Percentiles rank a stretch among this genome's conserved stretches.
These are phyloP conservation scores for Haplosporangium gracile DNA, from an alignment of 192 early-diverging fungal genomes.

Conservation along the genomic window DNA sequence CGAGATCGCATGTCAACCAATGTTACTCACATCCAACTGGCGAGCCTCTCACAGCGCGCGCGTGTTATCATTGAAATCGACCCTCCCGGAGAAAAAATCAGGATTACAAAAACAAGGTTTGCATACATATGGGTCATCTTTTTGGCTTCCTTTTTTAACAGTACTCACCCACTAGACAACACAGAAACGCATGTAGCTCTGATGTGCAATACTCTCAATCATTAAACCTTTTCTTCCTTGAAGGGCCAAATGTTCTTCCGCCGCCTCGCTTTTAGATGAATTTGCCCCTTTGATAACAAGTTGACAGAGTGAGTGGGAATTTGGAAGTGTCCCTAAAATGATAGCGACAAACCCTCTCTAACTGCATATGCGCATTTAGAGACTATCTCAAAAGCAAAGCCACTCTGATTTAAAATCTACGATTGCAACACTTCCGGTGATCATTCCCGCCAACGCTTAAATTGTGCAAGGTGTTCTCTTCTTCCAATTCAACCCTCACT, in stretches of 20 bases:
- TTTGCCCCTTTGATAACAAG: too few species aligned
- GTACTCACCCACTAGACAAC: not conserved
- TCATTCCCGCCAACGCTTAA: not conserved
- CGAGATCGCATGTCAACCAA: not conserved
- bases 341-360: not conserved
- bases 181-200: not conserved
- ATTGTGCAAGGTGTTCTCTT: not conserved
- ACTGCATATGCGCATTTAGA: not conserved
- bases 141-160: not conserved
- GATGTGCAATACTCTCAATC: too few species aligned
- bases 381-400: not conserved
- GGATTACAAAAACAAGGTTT: not conserved
- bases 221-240: not conserved
- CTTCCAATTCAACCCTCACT: not conserved
- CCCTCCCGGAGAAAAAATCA: not conserved
- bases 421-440: not conserved
- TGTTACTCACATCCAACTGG: not conserved
- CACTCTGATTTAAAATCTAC: not conserved
- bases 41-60: not conserved
- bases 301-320: too few species aligned
- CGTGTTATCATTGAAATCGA: not conserved
- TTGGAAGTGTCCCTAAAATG: not conserved
- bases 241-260: not conserved
- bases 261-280: not conserved
- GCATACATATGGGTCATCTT: conserved; percentile 22